Evolutionary conservation across 2,329 filamentous ascomycete species (phyloP).

Genomic region (Paradendryphiella salina): DNA sequence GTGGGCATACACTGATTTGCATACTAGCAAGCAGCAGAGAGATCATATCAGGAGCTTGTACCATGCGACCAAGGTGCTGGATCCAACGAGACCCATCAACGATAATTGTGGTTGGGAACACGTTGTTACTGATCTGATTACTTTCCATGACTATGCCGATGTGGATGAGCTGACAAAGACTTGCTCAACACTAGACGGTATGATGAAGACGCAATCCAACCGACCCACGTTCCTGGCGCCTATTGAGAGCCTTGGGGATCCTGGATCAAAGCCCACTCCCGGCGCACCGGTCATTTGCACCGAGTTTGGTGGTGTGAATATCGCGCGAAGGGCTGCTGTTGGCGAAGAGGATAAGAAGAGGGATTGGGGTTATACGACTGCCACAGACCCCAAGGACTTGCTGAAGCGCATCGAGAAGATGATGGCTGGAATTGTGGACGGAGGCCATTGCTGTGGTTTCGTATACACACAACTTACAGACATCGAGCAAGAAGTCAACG

Average conservation of each 20-base stretch:
- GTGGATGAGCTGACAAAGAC: conserved; percentile 59
- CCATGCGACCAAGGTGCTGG: conserved; percentile 66
- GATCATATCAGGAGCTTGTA: conserved; percentile 68
- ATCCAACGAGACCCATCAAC: conserved; percentile 66
- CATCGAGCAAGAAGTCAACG: conserved; percentile 71
- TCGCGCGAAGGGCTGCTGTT: conserved; percentile 52
- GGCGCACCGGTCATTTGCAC: conserved; percentile 66
- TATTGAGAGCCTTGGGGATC: conserved; percentile 39
- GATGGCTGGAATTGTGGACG: conserved; percentile 60
- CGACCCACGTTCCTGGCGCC: conserved; percentile 60
- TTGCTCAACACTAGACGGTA: conserved; percentile 58
- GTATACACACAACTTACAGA: conserved; percentile 67
- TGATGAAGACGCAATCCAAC: conserved; percentile 58
- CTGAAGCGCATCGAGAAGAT: conserved; percentile 62
- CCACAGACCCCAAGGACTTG: conserved; percentile 62
- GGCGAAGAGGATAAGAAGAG: conserved; percentile 49
- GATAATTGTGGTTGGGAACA: conserved; percentile 76
- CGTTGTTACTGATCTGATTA: conserved; percentile 65
- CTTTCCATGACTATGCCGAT: conserved; percentile 70
- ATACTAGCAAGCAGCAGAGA: conserved; percentile 60
- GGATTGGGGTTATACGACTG: conserved; percentile 69
- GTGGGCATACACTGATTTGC: conserved; percentile 66
- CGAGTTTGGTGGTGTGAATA: conserved; percentile 71
- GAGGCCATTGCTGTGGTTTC: conserved; percentile 63
- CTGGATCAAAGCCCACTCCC: conserved; percentile 55